Conservation (phyloP, 2,329 filamentous ascomycete species). For the Ophiocordyceps australis region DNA sequence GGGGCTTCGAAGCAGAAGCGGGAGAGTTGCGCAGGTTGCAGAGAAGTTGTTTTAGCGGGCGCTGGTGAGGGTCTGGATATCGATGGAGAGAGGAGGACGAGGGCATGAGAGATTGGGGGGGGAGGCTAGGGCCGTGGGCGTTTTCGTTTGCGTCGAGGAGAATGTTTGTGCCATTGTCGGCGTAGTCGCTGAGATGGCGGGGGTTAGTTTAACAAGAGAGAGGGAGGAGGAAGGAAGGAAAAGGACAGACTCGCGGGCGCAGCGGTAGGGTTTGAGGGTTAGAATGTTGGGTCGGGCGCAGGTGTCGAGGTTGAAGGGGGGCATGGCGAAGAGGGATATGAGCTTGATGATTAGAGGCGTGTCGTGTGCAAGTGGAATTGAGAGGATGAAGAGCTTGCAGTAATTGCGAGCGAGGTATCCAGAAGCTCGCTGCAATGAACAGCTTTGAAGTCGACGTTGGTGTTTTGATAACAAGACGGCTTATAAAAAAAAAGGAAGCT, state of each 20-base stretch:
- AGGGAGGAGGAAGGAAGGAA: slow-evolving; percentile 2
- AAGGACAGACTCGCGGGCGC: slow-evolving; percentile 54
- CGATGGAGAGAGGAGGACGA: slow-evolving; percentile 74
- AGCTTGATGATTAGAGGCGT: no score
- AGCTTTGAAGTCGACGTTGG: no score
- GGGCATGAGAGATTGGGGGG: slow-evolving; percentile 21
- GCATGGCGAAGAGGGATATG: slow-evolving; percentile 28
- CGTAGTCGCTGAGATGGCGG: slow-evolving; percentile 61
- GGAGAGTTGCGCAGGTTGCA: slow-evolving; percentile 70
- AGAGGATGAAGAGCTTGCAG: no score
- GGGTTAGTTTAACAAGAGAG: background rate
- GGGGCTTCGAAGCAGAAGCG: slow-evolving; percentile 50
- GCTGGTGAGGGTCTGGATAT: slow-evolving; percentile 93
- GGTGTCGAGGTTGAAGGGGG: slow-evolving; percentile 52
- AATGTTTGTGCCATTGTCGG: slow-evolving; percentile 91
- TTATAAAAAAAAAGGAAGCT: no score
- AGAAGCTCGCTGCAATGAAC: no score
- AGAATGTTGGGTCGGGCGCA: slow-evolving; percentile 66
- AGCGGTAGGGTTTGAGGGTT: slow-evolving; percentile 60
- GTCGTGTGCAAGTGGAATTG: no score
- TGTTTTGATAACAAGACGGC: no score
- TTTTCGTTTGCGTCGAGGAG: slow-evolving; percentile 98
- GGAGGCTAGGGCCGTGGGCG: slow-evolving; percentile 71
- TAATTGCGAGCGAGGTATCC: no score
- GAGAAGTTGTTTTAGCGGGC: slow-evolving; percentile 67